Evolutionary conservation across 1,284 basidiomycete genomes (phyloP).

Genomic region (Ceratobasidium sp.): DNA sequence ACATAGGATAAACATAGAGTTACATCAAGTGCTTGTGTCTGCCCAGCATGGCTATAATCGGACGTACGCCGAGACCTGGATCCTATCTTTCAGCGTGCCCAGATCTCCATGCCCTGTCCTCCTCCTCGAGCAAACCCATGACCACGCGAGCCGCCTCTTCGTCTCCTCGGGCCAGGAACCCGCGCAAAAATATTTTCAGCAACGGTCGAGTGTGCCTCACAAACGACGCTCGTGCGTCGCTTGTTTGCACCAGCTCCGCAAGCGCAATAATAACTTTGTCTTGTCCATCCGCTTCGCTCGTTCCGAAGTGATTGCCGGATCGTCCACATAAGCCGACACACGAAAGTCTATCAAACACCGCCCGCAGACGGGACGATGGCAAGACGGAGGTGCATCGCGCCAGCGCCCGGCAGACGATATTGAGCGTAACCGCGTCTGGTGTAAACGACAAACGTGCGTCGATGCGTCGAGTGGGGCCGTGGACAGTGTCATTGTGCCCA

Average conservation of each 20-base stretch:
- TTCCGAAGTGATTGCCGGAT: slow-evolving; percentile 21
- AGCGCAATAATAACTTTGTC: slow-evolving; percentile 11
- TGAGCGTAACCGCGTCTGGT: slow-evolving; percentile 27
- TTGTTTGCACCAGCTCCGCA: neutral
- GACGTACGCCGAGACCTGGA: neutral
- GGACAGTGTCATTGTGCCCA: neutral
- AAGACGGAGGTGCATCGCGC: slow-evolving; percentile 9
- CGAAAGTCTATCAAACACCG: slow-evolving; percentile 13
- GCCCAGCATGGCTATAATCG: neutral
- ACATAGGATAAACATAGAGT: neutral
- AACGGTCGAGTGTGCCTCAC: slow-evolving; percentile 18
- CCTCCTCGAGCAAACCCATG: slow-evolving; percentile 9
- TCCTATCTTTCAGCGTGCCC: neutral
- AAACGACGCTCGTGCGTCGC: slow-evolving; percentile 8
- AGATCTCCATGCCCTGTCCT: neutral
- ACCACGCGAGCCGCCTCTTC: slow-evolving; percentile 23
- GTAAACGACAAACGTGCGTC: slow-evolving; percentile 18
- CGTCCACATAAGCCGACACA: neutral
- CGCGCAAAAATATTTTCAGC: slow-evolving; percentile 6
- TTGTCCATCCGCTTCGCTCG: neutral
- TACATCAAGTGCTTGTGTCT: neutral
- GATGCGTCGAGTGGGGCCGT: neutral
- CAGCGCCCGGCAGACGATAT: slow-evolving; percentile 17
- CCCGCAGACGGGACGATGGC: neutral
- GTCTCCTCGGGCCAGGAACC: slow-evolving; percentile 17